Percentiles rank a stretch among this genome's conserved stretches.
These are phyloP conservation scores for Linnemannia exigua DNA, from an alignment of 192 early-diverging fungal species.

Conservation along the genomic window DNA sequence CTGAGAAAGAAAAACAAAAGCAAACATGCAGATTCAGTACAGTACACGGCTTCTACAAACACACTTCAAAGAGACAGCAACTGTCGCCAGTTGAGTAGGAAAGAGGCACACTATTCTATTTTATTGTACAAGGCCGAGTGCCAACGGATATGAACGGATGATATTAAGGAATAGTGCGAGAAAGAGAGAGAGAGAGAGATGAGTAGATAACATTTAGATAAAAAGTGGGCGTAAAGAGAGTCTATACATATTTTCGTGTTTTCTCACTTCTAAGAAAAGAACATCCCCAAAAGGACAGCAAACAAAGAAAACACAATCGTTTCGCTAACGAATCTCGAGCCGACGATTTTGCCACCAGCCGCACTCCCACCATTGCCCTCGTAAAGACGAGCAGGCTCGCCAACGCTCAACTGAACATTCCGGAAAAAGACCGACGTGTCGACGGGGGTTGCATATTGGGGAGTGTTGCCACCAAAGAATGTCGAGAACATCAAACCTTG, in stretches of 20 bases:
- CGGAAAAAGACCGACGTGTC: constrained; percentile 61
- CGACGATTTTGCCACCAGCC: not conserved
- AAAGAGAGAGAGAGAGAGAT: not conserved
- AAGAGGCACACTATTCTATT: not conserved
- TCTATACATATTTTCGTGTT: not conserved
- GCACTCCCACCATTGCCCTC: constrained; percentile 31
- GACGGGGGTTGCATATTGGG: constrained; percentile 52
- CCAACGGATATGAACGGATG: not conserved
- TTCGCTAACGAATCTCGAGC: not conserved
- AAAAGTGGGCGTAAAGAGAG: not conserved
- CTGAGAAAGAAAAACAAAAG: not conserved
- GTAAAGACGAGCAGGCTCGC: constrained; percentile 50
- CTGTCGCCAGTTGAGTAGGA: not conserved
- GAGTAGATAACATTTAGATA: not conserved
- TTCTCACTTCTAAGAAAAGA: not conserved
- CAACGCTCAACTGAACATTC: constrained; percentile 60
- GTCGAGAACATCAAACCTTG: constrained; percentile 64
- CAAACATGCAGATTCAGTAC: not conserved
- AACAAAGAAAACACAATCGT: constrained; percentile 4
- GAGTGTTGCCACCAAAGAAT: constrained; percentile 65
- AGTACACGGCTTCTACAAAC: not conserved
- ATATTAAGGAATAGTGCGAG: not conserved
- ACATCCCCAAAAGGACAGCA: constrained; percentile 1
- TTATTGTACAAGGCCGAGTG: not conserved
- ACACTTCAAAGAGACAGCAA: not conserved